phyloP scores from a whole-genome alignment of 2,329 filamentous ascomycete genomes.

The Colletotrichum caudatum region DNA sequence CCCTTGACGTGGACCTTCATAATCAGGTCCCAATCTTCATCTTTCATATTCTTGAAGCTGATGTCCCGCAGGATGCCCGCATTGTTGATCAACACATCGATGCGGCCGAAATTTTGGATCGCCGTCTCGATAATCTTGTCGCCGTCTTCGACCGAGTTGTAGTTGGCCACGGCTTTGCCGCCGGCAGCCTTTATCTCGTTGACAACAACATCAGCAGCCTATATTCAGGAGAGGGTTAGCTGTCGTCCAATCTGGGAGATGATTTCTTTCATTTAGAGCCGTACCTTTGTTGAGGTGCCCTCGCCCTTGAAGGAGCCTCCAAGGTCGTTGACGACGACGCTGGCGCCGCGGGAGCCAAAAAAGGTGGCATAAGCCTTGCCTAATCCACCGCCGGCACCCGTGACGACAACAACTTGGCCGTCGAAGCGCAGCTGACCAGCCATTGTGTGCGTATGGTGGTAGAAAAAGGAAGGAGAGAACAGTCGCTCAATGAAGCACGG shows the following conservation, averaged over 20 bases:
- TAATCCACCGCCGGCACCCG: conserved; percentile 82
- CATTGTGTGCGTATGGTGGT: conserved; percentile 62
- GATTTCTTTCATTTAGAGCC: conserved; percentile 42
- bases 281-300: conserved; percentile 86
- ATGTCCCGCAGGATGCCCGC: conserved; percentile 94
- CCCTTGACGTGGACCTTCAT: conserved; percentile 93
- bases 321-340: conserved; percentile 96
- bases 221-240: conserved; percentile 44
- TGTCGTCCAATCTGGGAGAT: background rate
- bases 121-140: conserved; percentile 94
- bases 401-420: conserved; percentile 86
- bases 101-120: conserved; percentile 82
- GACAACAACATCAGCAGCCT: conserved; percentile 87
- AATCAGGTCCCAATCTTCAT: conserved; percentile 96
- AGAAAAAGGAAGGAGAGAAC: background rate
- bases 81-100: conserved; percentile 98
- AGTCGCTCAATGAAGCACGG: conserved; percentile 10
- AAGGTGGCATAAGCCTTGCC: conserved; percentile 88
- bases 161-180: conserved; percentile 97
- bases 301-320: conserved; percentile 95
- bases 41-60: conserved; percentile 99
- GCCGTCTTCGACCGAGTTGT: conserved; percentile 93
- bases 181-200: conserved; percentile 87
- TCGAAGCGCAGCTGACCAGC: conserved; percentile 80
- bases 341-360: conserved; percentile 91